Evolutionary conservation across 1,284 basidiomycete species (phyloP), one percentile per base, ranked within the genome.

Genomic region (Ustilago curta): DNA sequence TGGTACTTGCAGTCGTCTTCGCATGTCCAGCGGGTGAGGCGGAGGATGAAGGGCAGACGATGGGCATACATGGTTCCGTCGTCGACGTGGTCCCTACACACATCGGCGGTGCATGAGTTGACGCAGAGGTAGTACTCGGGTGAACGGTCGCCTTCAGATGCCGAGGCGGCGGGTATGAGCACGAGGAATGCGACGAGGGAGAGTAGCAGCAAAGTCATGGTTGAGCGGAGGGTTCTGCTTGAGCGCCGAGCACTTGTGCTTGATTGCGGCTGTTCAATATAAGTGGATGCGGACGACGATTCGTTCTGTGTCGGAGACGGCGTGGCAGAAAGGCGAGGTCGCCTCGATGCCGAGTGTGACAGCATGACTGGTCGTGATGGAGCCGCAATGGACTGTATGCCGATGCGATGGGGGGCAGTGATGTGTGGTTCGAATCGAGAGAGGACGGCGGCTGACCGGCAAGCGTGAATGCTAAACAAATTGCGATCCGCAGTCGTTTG

Each of bases 1-100:
- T 86, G 86, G 83, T 99, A 98, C 82, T 90, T 90, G 88, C 95
- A 98, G 85, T 97, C 89, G 79, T 93, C 93, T 14, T 85, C 80
- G 86, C 95, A 97, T 19, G 91, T 90, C 96, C 89, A 90, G 16
- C 85, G 81, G 3, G 87, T 87, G 12, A 86, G 65, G 8, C 87
- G 79, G 4, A 89, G 86, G 31, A 86, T 79, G 89, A 92, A 72
- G 84, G 89, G 70, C 88, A 92, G 56, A 0, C 67, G 71, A 32
- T 69, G 70, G 4, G 79, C 61, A 25, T 35, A 32, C 19, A 79
- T 70, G 47, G 72, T 69, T 39, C 81, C 80, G 47, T 83, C 80
- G 73, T 82, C 61, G 79, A 81, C 49, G 68, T 71, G 55, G 42
- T 79, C 72, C 2, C 67, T 43, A 59, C 83, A 84, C 4, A 70